phyloP scores from a whole-genome alignment of 2,329 filamentous ascomycete genomes.

The Chrysoporthe austroafricana region DNA sequence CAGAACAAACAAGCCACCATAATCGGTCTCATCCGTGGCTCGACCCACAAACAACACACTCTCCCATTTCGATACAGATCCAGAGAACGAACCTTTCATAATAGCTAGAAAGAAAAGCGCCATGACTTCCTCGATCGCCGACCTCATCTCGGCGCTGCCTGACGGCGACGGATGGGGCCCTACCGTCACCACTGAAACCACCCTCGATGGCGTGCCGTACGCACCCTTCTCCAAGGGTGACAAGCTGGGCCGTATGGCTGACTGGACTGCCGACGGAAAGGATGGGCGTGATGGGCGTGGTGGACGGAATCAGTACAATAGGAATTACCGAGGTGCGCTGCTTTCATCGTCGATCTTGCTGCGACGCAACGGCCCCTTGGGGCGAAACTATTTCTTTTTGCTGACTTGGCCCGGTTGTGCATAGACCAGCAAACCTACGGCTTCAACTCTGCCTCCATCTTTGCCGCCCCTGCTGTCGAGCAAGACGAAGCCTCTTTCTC shows the following conservation, averaged over 20 bases:
- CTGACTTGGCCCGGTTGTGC: constrained; percentile 22
- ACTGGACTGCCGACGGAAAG: constrained; percentile 94
- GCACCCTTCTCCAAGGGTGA: constrained; percentile 98
- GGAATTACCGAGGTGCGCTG: constrained; percentile 82
- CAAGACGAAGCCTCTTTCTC: constrained; percentile 93
- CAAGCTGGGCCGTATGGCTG: constrained; percentile 98
- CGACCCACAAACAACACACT: neutral
- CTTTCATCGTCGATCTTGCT: neutral
- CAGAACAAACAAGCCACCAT: constrained; percentile 7
- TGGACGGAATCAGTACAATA: constrained; percentile 85
- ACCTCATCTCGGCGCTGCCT: constrained; percentile 72
- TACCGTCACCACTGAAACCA: constrained; percentile 79
- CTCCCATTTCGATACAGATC: neutral
- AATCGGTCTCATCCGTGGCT: constrained; percentile 8
- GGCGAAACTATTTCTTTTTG: constrained; percentile 23
- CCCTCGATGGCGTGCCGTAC: constrained; percentile 92
- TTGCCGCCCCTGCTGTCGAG: constrained; percentile 89
- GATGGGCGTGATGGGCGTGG: constrained; percentile 72
- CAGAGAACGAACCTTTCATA: neutral
- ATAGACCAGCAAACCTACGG: constrained; percentile 96
- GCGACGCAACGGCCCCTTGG: neutral
- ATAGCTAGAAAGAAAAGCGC: constrained; percentile 15
- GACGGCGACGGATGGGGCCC: constrained; percentile 88
- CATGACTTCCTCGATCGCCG: constrained; percentile 47
- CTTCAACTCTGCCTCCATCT: constrained; percentile 81